Conservation (phyloP, 2,329 filamentous ascomycete genomes). For the Fusarium anguioides region DNA sequence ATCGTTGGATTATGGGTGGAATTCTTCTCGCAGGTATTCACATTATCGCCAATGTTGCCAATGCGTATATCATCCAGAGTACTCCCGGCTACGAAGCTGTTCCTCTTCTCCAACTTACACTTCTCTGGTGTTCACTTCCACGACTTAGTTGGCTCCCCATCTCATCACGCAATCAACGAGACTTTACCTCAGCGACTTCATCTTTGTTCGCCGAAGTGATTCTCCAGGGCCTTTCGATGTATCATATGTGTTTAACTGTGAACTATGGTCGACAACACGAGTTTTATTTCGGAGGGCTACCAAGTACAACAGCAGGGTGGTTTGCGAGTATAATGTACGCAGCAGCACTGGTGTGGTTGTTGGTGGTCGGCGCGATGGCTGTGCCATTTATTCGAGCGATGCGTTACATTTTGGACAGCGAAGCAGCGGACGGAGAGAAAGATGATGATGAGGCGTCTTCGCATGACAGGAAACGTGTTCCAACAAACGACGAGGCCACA, state of each 20-base stretch:
- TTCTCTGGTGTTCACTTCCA: conserved; percentile 24
- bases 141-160: conserved; percentile 8
- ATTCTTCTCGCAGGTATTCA: neutral
- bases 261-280: neutral
- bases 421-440: rapidly evolving
- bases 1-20: conserved; percentile 2
- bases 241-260: neutral
- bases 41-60: neutral
- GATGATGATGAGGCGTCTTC: rapidly evolving
- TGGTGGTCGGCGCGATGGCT: neutral
- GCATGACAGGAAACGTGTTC: too few species aligned
- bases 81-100: conserved; percentile 5
- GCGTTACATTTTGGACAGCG: rapidly evolving
- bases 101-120: neutral
- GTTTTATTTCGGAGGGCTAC: conserved; percentile 2
- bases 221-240: conserved; percentile 1
- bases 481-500: too few species aligned
- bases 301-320: neutral
- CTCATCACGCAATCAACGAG: neutral
- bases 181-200: neutral
- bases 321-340: conserved; percentile 13
- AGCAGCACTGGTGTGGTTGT: conserved; percentile 19
- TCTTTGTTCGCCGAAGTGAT: conserved; percentile 1
- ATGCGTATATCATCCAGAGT: neutral
- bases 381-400: neutral